Percentiles rank a stretch among this genome's conserved stretches.
Evolutionary conservation across 495 filamentous ascomycete species (phyloP).

Genomic region (Penicillium egyptiacum): DNA sequence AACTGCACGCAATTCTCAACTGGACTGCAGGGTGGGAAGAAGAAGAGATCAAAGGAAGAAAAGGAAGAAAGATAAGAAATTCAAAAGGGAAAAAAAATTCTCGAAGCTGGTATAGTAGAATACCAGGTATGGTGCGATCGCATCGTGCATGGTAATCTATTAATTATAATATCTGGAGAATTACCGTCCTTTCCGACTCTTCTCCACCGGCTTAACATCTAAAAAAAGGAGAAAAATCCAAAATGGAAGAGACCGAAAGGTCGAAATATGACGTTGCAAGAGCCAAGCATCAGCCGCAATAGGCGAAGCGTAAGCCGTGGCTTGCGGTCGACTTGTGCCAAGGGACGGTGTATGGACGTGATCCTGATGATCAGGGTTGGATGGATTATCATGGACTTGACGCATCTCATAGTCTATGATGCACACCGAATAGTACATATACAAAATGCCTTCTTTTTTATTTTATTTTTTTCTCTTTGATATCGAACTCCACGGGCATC

Average conservation of each 20-base stretch:
- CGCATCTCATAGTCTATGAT: neutral
- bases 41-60: conserved; percentile 2
- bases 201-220: conserved; percentile 7
- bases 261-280: conserved; percentile 5
- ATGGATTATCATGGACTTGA: neutral
- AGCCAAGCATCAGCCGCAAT: conserved; percentile 6
- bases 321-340: conserved; percentile 1
- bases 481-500: neutral
- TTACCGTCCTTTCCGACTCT: neutral
- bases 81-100: neutral
- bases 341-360: neutral
- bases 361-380: neutral
- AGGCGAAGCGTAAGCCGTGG: conserved; percentile 8
- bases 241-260: conserved; percentile 13
- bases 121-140: conserved; percentile 2
- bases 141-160: neutral
- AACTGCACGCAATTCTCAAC: conserved; percentile 1
- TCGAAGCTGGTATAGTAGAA: conserved; percentile 16
- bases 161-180: conserved; percentile 3
- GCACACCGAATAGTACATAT: neutral
- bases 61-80: conserved; percentile 12
- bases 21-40: conserved; percentile 2
- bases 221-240: conserved; percentile 6
- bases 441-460: neutral
- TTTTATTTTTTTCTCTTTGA: neutral